phyloP scores from a whole-genome alignment of 1,284 basidiomycete species.

The Moesziomyces parantarcticus region DNA sequence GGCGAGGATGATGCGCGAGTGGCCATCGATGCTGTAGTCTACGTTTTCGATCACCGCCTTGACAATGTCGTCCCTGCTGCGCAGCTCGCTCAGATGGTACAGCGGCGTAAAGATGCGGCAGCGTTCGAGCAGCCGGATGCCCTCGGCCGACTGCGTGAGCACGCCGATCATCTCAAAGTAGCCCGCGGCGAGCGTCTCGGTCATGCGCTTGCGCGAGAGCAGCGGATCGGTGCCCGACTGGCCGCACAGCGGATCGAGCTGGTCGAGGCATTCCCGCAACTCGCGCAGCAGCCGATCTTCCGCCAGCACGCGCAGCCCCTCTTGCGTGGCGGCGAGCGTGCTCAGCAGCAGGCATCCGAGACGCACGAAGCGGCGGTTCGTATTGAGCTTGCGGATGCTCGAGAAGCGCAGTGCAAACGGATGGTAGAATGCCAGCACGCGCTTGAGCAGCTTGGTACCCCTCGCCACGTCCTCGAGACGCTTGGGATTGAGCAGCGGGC shows the following conservation, averaged over 20 bases:
- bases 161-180: conserved; percentile 97
- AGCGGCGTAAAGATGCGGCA: conserved; percentile 93
- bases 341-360: conserved; percentile 77
- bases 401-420: conserved; percentile 88
- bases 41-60: conserved; percentile 90
- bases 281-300: conserved; percentile 90
- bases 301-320: conserved; percentile 83
- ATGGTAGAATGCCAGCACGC: conserved; percentile 90
- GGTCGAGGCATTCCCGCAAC: conserved; percentile 86
- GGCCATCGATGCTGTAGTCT: conserved; percentile 71
- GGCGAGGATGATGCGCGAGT: conserved; percentile 75
- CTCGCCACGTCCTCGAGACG: conserved; percentile 96
- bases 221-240: conserved; percentile 73
- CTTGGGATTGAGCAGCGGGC: conserved; percentile 88
- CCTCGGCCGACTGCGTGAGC: conserved; percentile 85
- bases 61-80: conserved; percentile 89
- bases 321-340: conserved; percentile 83
- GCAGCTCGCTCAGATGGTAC: conserved; percentile 90
- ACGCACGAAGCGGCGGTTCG: conserved; percentile 65
- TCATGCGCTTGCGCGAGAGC: conserved; percentile 84
- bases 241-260: conserved; percentile 82
- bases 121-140: conserved; percentile 87
- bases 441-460: conserved; percentile 85
- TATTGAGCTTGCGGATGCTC: conserved; percentile 76
- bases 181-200: conserved; percentile 85